Percentiles rank a stretch among this genome's conserved stretches.
Conservation (phyloP, 2,329 filamentous ascomycete genomes). For the Botryotinia calthae region DNA sequence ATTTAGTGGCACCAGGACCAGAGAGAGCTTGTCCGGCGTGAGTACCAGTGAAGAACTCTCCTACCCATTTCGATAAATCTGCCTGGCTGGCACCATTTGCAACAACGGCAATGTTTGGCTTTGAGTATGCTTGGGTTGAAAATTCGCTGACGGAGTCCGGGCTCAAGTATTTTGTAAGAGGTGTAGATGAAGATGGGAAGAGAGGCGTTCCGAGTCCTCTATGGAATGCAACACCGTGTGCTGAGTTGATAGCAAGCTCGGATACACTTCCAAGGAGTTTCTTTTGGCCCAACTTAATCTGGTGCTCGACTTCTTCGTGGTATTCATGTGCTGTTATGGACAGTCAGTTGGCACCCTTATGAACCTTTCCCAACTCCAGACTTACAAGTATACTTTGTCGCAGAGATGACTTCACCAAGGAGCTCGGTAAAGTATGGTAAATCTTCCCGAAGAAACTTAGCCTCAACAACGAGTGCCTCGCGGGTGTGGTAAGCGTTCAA, state of each 20-base stretch:
- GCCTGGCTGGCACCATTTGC: constrained; percentile 79
- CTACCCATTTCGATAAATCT: constrained; percentile 83
- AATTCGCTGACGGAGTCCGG: constrained; percentile 72
- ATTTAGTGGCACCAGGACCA: constrained; percentile 69
- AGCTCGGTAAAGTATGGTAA: constrained; percentile 97
- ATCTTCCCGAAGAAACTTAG: constrained; percentile 93
- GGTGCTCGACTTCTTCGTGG: constrained; percentile 78
- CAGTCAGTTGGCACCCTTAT: background rate
- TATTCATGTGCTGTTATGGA: constrained; percentile 72
- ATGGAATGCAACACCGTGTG: constrained; percentile 87
- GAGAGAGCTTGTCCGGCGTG: constrained; percentile 53
- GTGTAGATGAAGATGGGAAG: constrained; percentile 67
- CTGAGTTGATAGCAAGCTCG: constrained; percentile 78
- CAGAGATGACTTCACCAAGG: constrained; percentile 82
- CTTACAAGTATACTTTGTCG: constrained; percentile 82
- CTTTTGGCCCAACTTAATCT: constrained; percentile 76
- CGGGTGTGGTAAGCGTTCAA: constrained; percentile 85
- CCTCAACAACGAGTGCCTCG: constrained; percentile 87
- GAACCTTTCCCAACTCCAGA: constrained; percentile 20
- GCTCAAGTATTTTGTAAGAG: constrained; percentile 77
- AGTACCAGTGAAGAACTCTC: constrained; percentile 82
- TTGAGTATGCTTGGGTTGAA: constrained; percentile 76
- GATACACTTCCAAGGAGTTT: constrained; percentile 60
- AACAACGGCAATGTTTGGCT: constrained; percentile 87
- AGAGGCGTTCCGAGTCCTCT: constrained; percentile 80